Conservation (phyloP, 331 rosid genomes). For the Acacia pycnantha region DNA sequence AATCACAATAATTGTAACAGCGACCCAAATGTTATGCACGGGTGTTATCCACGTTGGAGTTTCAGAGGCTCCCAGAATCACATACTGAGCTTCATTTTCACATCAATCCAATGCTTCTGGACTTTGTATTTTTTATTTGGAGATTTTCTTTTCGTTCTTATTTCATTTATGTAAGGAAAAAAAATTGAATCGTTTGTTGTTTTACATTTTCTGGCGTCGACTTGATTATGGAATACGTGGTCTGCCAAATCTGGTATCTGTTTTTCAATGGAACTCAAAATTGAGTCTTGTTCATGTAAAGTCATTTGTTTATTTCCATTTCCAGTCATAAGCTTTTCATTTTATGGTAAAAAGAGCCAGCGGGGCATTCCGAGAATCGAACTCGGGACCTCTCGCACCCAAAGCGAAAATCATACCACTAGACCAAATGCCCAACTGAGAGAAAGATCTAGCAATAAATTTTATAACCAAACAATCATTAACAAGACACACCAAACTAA, state of each 20-base stretch:
- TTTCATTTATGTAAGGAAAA: not conserved
- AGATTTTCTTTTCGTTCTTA: not conserved
- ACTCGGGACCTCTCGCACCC: constrained; percentile 82
- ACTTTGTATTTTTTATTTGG: not conserved
- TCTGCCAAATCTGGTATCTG: not conserved
- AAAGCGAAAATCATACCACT: constrained; percentile 75
- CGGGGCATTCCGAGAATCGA: constrained; percentile 56
- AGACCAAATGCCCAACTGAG: constrained; percentile 53
- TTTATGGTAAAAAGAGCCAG: not conserved
- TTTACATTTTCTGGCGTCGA: too few relatives aligned
- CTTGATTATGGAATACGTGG: not conserved
- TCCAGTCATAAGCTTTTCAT: not conserved
- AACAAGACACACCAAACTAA: too few relatives aligned
- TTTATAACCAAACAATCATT: too few relatives aligned
- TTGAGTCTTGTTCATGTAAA: not conserved
- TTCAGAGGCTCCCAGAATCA: constrained; percentile 18
- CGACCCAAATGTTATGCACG: constrained; percentile 50
- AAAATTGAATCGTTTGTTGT: not conserved
- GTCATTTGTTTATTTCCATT: not conserved
- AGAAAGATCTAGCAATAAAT: too few relatives aligned
- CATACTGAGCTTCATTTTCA: constrained; percentile 22
- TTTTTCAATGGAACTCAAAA: not conserved
- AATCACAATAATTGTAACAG: constrained; percentile 54
- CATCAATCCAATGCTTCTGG: not conserved
- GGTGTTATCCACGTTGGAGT: constrained; percentile 49